phyloP scores from a whole-genome alignment of 257 asterid genomes.

The Solanum habrochaites region DNA sequence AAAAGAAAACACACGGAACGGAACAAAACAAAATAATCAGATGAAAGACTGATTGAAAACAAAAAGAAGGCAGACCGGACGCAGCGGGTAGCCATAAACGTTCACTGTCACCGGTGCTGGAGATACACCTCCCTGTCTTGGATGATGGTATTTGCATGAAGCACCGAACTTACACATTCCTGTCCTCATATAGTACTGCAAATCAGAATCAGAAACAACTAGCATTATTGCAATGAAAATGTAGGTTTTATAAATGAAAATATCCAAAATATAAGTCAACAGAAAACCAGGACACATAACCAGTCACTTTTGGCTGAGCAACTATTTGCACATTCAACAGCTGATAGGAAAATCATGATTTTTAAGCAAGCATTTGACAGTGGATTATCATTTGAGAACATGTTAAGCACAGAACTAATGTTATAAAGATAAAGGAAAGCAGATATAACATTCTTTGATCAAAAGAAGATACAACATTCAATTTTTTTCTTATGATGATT shows the following conservation, averaged over 20 bases:
- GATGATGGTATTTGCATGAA: constrained; percentile 96
- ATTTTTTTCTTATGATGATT: not conserved
- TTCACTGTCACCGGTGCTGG: constrained; percentile 47
- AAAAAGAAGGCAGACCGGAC: constrained; percentile 48
- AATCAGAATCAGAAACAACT: constrained; percentile 2
- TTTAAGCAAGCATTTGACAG: not conserved
- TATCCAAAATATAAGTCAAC: not conserved
- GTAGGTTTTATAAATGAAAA: not conserved
- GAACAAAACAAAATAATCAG: not conserved
- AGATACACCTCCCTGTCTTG: constrained; percentile 73
- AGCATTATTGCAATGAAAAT: not conserved
- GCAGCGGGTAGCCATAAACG: constrained; percentile 70
- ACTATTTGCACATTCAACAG: not conserved
- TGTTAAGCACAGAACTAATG: not conserved
- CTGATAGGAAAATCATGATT: not conserved
- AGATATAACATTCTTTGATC: not conserved
- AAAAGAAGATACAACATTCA: not conserved
- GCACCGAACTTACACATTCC: constrained; percentile 89
- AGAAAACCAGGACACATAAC: not conserved
- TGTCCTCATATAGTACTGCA: constrained; percentile 84
- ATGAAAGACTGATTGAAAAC: not conserved
- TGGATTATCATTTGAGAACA: not conserved
- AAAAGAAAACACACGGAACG: not conserved
- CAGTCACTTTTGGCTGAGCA: not conserved
- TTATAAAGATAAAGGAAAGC: not conserved